phyloP scores from a whole-genome alignment of 2,329 filamentous ascomycete genomes.

The Cryphonectria radicalis region DNA sequence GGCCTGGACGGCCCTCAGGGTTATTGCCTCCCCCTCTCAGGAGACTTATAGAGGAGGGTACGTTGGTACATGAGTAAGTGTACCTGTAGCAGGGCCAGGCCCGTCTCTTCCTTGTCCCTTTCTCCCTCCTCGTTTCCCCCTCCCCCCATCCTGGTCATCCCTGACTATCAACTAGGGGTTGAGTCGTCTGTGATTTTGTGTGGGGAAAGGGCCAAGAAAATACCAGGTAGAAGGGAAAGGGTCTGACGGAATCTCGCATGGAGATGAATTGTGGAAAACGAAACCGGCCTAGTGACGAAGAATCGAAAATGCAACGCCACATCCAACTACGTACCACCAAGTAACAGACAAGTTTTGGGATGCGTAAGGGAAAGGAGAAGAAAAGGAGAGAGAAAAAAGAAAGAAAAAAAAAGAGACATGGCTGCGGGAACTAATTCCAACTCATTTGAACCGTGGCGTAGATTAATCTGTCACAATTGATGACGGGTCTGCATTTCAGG shows the following conservation, averaged over 20 bases:
- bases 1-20: conserved; percentile 16
- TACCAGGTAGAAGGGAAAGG: not conserved
- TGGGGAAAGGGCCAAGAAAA: not conserved
- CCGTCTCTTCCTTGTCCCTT: not conserved
- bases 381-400: not conserved
- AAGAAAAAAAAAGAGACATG: not conserved
- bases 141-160: conserved; percentile 22
- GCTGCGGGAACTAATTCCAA: not conserved
- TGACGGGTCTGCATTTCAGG: not conserved
- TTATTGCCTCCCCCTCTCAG: conserved; percentile 16
- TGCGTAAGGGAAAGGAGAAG: not conserved
- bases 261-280: conserved; percentile 18
- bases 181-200: conserved; percentile 2
- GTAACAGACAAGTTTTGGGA: not conserved
- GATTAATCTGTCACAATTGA: not conserved
- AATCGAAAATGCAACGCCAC: not conserved
- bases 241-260: conserved; percentile 12
- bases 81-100: conserved; percentile 8
- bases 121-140: not conserved
- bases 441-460: not conserved
- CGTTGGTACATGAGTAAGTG: not conserved
- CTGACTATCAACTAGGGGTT: conserved; percentile 26
- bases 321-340: not conserved
- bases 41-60: not conserved
- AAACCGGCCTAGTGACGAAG: not conserved